Base-by-base conservation (phyloP, 768 basidiomycete species). In the Tricholoma sp. region DNA sequence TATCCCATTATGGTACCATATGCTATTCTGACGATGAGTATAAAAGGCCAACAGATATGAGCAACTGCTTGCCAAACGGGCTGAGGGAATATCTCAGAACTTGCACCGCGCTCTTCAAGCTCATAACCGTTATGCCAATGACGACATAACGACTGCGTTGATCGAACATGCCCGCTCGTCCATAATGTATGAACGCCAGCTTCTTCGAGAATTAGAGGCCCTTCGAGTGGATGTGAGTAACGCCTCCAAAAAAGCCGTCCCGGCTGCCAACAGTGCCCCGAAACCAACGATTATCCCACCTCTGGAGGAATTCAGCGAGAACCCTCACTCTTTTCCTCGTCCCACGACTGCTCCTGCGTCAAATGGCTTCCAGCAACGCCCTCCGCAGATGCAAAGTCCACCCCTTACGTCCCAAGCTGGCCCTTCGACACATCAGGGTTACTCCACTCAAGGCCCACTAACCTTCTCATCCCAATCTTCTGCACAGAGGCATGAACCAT, bases 151-250 rank as follows among this genome's bases (percentile, higher is more conserved):
- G 15, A 80, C 89, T 18, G 90, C 94, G 0, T 75, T 98, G 53
- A 84, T 98, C 47, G 94, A 98, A 69, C 94, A 98, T 70, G 91
- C 91, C 15, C 87, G 95, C 20, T 89, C 94, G 15, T 86, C 88
- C 28, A 84, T 98, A 63, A 84, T 94, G 78, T 97, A 94, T 66
- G 95, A 98, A 68, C 82, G 87, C 60, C 93, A 95, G 66, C 76
- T 90, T 13, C 76, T 98, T 53, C 83, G 87, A 50, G 96, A 98
- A 68, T 76, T 97, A 18, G 95, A 98, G 68, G 80, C 89, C 18
- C 81, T 98, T 32, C 79, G 84, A 54, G 81, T 79, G 1, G 95
- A 97, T 66, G 76, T 98, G 52, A 76, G 71, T 61, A 81, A 78
- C 59, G 88, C 89, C 4, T 80, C 82, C 42, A 80, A 85, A 63